Base-by-base conservation (phyloP, 2,329 filamentous ascomycete genomes). In the Penicillium glabrum region DNA sequence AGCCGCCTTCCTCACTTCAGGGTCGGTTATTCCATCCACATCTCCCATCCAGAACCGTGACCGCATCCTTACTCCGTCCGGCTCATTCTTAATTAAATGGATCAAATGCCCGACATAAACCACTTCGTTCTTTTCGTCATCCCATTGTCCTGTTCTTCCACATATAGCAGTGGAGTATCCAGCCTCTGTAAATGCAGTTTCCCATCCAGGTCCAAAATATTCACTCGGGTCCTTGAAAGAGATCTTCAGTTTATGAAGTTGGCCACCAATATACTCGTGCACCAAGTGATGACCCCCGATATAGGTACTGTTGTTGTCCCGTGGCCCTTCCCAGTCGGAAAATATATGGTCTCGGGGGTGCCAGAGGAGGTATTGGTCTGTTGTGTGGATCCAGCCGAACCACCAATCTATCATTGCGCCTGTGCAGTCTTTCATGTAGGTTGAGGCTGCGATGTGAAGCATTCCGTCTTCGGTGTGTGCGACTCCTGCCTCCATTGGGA, bases 261-360 rank as follows among this genome's bases (percentile, higher is more conserved):
- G 26, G 2, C 37, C 27, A 5, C 46, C 53, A 7, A 54, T 49
- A 21, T 54, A 54, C 26, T 54, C 53, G 27, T 54, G 46, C 3
- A 54, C 53, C 6, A 54, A 46, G 35, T 54, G 53, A 23, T 54
- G 53, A 8, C 53, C 53, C 7, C 53, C 53, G 13, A 54, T 54
- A 29, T 54, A 54, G 14, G 37, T 37, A 37, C 46, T 54, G 21
- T 50, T 44, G 21, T 54, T 54, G 5, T 45, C 53, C 3, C 53
- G 53, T 2, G 39, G 53, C 2, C 53, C 52, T n/a, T 49, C 46
- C 53, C 53, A 49, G 9, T 54, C 53, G 24, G 53, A 54, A 26
- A 50, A 50, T 9, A 54, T 46, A 9, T 54, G 53, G 26, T 54
- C 53, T 19, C 53, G 53, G 2, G 53, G 53, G 16, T 54, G 53